Evolutionary conservation across 83 land plant genomes (phyloP), one percentile per base, ranked within the genome.

Genomic region (Picea mariana): DNA sequence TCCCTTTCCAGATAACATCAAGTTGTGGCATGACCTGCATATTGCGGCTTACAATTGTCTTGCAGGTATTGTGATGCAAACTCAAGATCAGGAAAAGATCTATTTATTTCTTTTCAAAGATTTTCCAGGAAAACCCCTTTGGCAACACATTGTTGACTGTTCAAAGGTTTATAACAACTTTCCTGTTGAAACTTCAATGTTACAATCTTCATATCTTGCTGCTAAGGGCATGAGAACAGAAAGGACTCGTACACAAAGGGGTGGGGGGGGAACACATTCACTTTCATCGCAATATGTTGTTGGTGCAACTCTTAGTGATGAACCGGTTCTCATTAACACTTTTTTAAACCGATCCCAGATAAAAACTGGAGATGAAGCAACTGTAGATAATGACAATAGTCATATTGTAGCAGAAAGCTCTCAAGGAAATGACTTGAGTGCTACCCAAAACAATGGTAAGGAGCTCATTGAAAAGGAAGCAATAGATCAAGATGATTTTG

Each of bases 401-500:
- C 75, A 34, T 49, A 80, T 40, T 62, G 80, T 64, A 23, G 49
- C 66, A 82, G 79, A 75, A 62, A 42, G 23, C 78, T 58, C 82
- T 21, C 47, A 82, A 16, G 80, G 21, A 15, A 78, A 38, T 34
- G 66, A 60, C 64, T 20, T 62, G 11, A 31, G 31, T 49, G 21
- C 64, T 17, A 38, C 27, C 26, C 80, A 78, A 60, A 38, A 31
- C 27, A 62, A 34, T 78, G 66, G 24, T 11, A 63, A 62, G 40
- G 80, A 78, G 15, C 12, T 79, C 17, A 55, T 85, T 75, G 91
- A 87, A 9, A 80, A 80, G 26, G 83, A 76, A 66, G 62, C 71
- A 26, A 7, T 87, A n/a, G 91, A 89, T 84, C 83, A 84, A 69
- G 91, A 89, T 81, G 90, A 89, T 71, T 89, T 89, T 85, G 91